A percentile compares a stretch with the other conserved stretches of the same genome.
These are phyloP conservation scores for Potentilla sterilis DNA, from an alignment of 306 rosid genomes.

Conservation along the genomic window DNA sequence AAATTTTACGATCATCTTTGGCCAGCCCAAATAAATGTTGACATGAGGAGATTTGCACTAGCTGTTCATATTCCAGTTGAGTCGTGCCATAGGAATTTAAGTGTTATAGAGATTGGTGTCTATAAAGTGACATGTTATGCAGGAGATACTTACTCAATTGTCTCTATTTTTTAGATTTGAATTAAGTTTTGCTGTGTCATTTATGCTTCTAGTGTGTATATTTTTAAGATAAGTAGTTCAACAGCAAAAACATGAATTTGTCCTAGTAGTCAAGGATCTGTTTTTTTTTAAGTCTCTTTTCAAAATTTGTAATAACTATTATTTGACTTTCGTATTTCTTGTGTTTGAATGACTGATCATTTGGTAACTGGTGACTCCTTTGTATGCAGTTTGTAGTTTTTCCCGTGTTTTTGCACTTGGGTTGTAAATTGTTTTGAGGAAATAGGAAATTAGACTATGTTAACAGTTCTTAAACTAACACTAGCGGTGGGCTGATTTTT, in stretches of 20 bases:
- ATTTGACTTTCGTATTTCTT: background rate
- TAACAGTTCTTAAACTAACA: background rate
- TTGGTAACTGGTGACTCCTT: background rate
- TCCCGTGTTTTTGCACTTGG: background rate
- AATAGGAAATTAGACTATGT: background rate
- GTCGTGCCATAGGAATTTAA: background rate
- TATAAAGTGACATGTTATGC: background rate
- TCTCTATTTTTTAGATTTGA: background rate
- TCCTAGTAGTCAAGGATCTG: background rate
- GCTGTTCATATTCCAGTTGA: background rate
- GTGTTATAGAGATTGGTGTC: background rate
- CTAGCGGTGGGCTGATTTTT: background rate
- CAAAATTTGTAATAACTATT: too few species aligned
- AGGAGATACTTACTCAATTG: background rate
- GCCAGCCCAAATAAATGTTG: background rate
- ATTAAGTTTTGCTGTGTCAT: background rate
- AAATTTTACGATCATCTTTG: too few species aligned
- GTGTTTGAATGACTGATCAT: background rate
- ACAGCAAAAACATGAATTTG: background rate
- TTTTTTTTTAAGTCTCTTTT: background rate
- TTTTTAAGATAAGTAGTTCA: too few species aligned
- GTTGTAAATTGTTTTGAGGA: background rate
- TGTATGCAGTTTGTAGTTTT: background rate
- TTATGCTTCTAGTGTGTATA: background rate
- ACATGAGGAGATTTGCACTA: background rate